These are phyloP conservation scores for Chrysosporium keratinophilum DNA, from an alignment of 2,329 filamentous ascomycete genomes.

Conservation along the genomic window DNA sequence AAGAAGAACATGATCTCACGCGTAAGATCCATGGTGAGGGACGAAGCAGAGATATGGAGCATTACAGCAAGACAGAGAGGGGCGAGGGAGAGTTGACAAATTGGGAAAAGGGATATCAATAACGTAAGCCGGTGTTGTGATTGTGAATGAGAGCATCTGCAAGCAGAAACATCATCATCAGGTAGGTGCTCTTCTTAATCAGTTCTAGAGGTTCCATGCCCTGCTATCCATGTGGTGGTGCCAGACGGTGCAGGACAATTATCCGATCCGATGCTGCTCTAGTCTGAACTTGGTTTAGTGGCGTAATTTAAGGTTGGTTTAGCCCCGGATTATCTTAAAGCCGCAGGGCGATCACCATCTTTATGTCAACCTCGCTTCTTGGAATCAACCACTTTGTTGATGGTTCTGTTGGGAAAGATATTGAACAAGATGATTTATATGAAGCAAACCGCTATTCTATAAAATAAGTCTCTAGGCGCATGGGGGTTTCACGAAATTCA, in stretches of 20 bases:
- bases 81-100: neutral
- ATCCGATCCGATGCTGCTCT: neutral
- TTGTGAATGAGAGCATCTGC: too few species aligned
- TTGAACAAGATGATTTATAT: too few species aligned
- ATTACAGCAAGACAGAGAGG: neutral
- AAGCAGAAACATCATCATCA: neutral
- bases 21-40: constrained; percentile 15
- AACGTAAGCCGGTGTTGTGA: neutral
- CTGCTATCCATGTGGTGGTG: neutral
- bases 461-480: neutral
- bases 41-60: neutral
- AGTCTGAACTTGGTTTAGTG: neutral
- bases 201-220: neutral
- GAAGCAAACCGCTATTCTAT: neutral
- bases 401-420: too few species aligned
- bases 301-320: neutral
- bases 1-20: constrained; percentile 11
- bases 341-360: constrained; percentile 4
- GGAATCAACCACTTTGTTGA: neutral
- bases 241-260: neutral
- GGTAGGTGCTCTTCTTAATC: neutral
- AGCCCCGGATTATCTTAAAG: constrained; percentile 5
- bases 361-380: constrained; percentile 1
- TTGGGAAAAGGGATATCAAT: neutral
- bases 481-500: neutral